Percentiles rank a stretch among this genome's conserved stretches.
These are phyloP conservation scores for Ophiocordyceps unilateralis DNA, from an alignment of 2,329 filamentous ascomycete species.

Conservation along the genomic window DNA sequence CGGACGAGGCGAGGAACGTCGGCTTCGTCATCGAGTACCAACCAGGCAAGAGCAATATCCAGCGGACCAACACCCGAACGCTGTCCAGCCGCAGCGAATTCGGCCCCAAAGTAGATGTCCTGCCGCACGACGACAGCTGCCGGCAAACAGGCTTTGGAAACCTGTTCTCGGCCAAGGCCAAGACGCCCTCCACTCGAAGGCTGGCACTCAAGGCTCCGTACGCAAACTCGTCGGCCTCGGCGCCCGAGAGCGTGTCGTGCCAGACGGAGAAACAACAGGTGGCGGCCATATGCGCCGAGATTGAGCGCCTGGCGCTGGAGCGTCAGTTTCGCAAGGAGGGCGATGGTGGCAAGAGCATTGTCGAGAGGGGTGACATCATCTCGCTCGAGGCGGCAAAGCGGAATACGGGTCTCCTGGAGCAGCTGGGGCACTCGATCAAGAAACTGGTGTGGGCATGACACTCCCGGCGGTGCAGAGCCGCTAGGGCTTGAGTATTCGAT, in stretches of 20 bases:
- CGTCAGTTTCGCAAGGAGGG: conserved; percentile 23
- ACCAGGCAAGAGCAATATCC: conserved; percentile 51
- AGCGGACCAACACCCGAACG: conserved; percentile 72
- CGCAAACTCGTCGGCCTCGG: conserved; percentile 33
- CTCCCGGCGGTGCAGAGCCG: background rate
- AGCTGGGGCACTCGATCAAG: conserved; percentile 79
- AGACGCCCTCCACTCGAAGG: conserved; percentile 17
- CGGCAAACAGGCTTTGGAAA: conserved; percentile 20
- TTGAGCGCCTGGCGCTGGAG: conserved; percentile 47
- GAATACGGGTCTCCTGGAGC: conserved; percentile 73
- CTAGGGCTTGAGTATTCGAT: conserved; percentile 22
- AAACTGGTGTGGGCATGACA: conserved; percentile 67
- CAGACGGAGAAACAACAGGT: conserved; percentile 39
- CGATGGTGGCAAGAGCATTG: conserved; percentile 26
- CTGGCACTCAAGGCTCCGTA: conserved; percentile 41
- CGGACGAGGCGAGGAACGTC: conserved; percentile 64
- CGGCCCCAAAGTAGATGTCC: conserved; percentile 8
- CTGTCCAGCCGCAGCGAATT: conserved; percentile 36
- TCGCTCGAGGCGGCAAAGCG: conserved; percentile 69
- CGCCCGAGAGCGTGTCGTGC: conserved; percentile 27
- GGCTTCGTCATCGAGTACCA: conserved; percentile 69
- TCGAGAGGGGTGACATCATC: conserved; percentile 56
- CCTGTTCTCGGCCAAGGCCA: conserved; percentile 22
- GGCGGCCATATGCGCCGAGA: conserved; percentile 54
- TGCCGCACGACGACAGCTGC: conserved; percentile 7